phyloP scores from a whole-genome alignment of 768 basidiomycete species.

The Mycena haematopus region DNA sequence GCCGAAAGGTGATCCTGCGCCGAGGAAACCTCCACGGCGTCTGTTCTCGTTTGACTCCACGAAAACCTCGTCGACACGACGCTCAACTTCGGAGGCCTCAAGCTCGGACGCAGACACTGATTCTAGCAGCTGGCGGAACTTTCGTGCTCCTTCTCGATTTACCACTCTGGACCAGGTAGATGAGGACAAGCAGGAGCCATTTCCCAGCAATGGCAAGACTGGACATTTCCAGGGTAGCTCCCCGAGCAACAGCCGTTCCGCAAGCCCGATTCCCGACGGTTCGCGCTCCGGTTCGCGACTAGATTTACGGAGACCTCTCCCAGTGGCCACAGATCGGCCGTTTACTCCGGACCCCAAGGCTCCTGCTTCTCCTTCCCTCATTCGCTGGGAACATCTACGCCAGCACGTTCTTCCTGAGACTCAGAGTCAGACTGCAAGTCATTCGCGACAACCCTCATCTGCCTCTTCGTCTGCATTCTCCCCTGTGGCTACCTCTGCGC shows the following conservation, averaged over 20 bases:
- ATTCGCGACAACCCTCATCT: constrained; percentile 37
- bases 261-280: constrained; percentile 20
- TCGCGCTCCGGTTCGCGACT: constrained; percentile 18
- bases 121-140: constrained; percentile 13
- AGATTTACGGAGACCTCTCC: constrained; percentile 21
- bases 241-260: constrained; percentile 8
- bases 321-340: constrained; percentile 31
- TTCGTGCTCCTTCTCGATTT: constrained; percentile 19
- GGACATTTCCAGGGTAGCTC: constrained; percentile 12
- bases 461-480: constrained; percentile 35
- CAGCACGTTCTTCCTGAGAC: constrained; percentile 56
- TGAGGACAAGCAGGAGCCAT: constrained; percentile 10
- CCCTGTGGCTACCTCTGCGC: constrained; percentile 19
- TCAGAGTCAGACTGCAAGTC: constrained; percentile 31
- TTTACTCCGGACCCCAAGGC: constrained; percentile 56
- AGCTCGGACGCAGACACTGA: constrained; percentile 14
- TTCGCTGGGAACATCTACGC: constrained; percentile 61
- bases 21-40: constrained; percentile 28
- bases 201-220: not conserved
- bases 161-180: constrained; percentile 19
- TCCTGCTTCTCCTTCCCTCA: constrained; percentile 46
- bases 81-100: constrained; percentile 33
- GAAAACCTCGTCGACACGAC: constrained; percentile 27
- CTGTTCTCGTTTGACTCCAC: constrained; percentile 36
- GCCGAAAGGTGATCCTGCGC: constrained; percentile 27